Evolutionary conservation across 2,329 filamentous ascomycete species (phyloP).

Genomic region (Xylaria hypoxylon): DNA sequence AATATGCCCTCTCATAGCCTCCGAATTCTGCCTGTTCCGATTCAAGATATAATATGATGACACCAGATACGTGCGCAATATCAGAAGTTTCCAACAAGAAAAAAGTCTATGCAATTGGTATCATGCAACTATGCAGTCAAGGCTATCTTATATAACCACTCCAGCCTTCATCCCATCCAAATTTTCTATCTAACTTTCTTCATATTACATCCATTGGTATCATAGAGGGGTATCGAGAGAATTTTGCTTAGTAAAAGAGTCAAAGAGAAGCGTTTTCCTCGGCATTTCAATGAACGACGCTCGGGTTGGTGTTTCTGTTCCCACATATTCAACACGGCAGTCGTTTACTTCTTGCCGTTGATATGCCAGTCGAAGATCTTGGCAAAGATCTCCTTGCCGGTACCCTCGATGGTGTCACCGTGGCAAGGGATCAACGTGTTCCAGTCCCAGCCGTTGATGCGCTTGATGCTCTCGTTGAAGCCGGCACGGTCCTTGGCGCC

Average conservation of each 20-base stretch:
- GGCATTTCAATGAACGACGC: conserved; percentile 29
- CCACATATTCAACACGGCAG: neutral
- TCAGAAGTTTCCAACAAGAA: conserved; percentile 1
- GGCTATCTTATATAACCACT: conserved; percentile 24
- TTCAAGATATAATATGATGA: neutral
- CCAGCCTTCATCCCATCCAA: conserved; percentile 20
- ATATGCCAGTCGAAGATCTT: conserved; percentile 89
- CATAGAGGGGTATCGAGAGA: conserved; percentile 39
- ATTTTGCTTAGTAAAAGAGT: conserved; percentile 31
- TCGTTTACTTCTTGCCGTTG: conserved; percentile 53
- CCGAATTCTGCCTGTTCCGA: neutral
- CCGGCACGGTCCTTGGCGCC: conserved; percentile 68
- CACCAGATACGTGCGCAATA: neutral
- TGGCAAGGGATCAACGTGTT: conserved; percentile 89
- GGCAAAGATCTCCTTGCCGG: conserved; percentile 79
- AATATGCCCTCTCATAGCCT: too few species aligned
- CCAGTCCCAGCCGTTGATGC: conserved; percentile 86
- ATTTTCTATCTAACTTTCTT: conserved; percentile 30
- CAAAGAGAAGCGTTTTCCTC: conserved; percentile 23
- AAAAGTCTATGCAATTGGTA: conserved; percentile 43
- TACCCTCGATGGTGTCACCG: conserved; percentile 83
- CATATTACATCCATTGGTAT: conserved; percentile 41
- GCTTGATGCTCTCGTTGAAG: conserved; percentile 75
- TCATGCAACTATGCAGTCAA: conserved; percentile 38
- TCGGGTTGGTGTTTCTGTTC: neutral